Percentiles rank a stretch among this genome's conserved stretches.
Conservation (phyloP, 495 filamentous ascomycete species). For the Neurospora sp. region DNA sequence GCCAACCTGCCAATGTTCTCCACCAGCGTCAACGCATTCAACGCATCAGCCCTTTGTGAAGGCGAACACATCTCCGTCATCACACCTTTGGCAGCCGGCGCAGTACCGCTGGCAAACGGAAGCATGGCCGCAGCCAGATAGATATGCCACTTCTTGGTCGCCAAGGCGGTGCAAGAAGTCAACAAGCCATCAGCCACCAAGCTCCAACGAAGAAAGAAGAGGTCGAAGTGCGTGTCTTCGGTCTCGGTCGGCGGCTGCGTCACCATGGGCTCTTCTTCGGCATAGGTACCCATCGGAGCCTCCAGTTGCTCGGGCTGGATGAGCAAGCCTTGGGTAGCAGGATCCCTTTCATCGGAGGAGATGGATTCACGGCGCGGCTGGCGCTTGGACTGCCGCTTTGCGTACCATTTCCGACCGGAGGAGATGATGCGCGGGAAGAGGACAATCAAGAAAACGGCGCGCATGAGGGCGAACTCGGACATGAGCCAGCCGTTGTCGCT, state of each 20-base stretch:
- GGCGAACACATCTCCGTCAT: conserved; percentile 45
- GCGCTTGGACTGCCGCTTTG: conserved; percentile 1
- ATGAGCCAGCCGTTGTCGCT: conserved; percentile 44
- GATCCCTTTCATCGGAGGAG: not conserved
- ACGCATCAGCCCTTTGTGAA: conserved; percentile 37
- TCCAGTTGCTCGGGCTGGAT: conserved; percentile 27
- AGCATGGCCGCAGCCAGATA: conserved; percentile 41
- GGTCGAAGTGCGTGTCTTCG: conserved; percentile 39
- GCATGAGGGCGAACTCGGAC: conserved; percentile 40
- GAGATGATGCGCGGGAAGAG: conserved; percentile 45
- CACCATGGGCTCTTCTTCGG: conserved; percentile 32
- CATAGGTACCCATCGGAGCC: conserved; percentile 27
- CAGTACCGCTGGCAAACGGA: conserved; percentile 45
- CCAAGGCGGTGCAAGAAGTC: conserved; percentile 41
- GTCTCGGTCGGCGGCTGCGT: conserved; percentile 15
- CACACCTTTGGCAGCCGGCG: conserved; percentile 46
- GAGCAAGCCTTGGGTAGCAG: conserved; percentile 9
- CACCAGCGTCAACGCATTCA: conserved; percentile 46
- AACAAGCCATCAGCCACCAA: conserved; percentile 41
- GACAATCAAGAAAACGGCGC: conserved; percentile 43
- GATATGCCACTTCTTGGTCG: conserved; percentile 42
- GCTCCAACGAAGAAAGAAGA: conserved; percentile 44
- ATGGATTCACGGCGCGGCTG: not conserved
- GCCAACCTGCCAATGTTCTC: conserved; percentile 42
- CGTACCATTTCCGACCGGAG: conserved; percentile 36